Evolutionary conservation across 1,284 basidiomycete species (phyloP), one percentile per base, ranked within the genome.

Genomic region (Apiotrichum gracile): DNA sequence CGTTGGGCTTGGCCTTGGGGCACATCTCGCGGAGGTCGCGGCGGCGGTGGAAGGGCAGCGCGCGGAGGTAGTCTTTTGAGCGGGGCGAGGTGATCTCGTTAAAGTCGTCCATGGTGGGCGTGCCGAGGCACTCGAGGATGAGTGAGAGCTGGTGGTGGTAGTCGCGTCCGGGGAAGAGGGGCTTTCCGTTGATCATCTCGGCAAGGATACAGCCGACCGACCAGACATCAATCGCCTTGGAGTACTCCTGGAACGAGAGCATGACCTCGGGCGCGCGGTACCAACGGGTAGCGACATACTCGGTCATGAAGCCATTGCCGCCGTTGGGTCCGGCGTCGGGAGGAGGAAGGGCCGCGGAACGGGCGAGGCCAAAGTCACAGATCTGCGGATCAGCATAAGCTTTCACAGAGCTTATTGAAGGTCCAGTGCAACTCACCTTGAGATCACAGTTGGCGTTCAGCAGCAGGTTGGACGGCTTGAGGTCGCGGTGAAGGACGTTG

Each of bases 401-500:
- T 9, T 9, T 19, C 9, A 21, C 17, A 4, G 37, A 8, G 37
- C 37, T 9, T 10, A n/a, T 38, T 19, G 4, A 14, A n/a, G 16
- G n/a, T 19, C 37, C n/a, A 5, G 8, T 12, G n/a, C n/a, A n/a
- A 58, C 76, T 62, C 50, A 88, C 88, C 78, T 93, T 93, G 47
- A 96, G 82, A 74, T 96, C 92, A 68, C 92, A 97, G 68, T 96
- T 94, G 41, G 91, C 89, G 67, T 97, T 97, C 34, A 96, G 76
- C 2, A 96, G 80, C 24, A 96, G 78, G 69, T 97, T 97, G 2
- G 87, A 91, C 0, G 93, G 93, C 68, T 96, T 97, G 50, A 97
- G 80, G 73, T 99, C 96, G 14, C 88, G 89, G 69, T 97, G 93
- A 6, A 92, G 82, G 40, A 92, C 87, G 68, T 90, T 86, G 29